phyloP scores from a whole-genome alignment of 345 rosid species.

The Eucalyptus lansdowneana region DNA sequence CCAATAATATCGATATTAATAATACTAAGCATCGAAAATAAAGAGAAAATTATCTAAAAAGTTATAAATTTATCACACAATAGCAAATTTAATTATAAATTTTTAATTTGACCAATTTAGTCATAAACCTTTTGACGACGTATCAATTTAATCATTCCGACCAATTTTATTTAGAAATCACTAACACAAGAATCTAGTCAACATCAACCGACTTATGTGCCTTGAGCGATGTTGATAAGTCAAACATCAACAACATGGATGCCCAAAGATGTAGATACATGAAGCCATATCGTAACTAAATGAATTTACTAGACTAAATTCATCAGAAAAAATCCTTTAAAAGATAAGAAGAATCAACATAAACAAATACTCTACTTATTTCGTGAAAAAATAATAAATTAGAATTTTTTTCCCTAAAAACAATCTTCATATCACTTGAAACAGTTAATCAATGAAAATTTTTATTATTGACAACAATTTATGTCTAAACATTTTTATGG shows the following conservation, averaged over 20 bases:
- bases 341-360: not conserved
- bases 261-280: not conserved
- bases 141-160: fast-evolving
- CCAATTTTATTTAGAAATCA: not conserved
- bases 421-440: too few species aligned
- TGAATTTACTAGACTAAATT: not conserved
- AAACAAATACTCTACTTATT: too few species aligned
- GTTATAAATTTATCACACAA: fast-evolving
- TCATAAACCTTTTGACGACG: not conserved
- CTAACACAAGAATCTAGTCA: fast-evolving
- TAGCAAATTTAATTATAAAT: not conserved
- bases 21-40: not conserved
- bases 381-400: too few species aligned
- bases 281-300: not conserved
- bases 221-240: not conserved
- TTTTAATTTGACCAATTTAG: not conserved
- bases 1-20: not conserved
- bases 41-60: not conserved
- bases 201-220: fast-evolving
- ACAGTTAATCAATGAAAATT: not conserved
- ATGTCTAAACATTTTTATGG: not conserved
- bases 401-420: too few species aligned
- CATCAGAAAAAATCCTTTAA: not conserved
- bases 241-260: not conserved
- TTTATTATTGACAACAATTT: too few species aligned